phyloP scores from a whole-genome alignment of 352 stramenopile species.

The Globisporangium heterothallicum region DNA sequence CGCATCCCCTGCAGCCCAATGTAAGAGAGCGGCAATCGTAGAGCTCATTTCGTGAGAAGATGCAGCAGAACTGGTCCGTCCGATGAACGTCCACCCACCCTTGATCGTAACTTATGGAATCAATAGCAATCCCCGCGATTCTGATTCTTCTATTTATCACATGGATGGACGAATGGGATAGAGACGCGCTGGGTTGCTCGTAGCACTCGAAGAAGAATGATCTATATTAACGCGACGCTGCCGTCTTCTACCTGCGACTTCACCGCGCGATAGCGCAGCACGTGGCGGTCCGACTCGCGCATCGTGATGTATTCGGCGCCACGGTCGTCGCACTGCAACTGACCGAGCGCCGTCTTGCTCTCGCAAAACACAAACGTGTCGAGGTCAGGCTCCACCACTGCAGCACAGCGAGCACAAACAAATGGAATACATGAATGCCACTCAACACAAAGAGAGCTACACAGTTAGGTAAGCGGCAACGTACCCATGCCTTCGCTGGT shows the following conservation, averaged over 20 bases:
- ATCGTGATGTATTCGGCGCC: constrained; percentile 60
- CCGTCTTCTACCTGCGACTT: constrained; percentile 53
- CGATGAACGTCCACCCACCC: background rate
- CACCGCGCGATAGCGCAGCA: constrained; percentile 65
- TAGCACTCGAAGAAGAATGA: background rate
- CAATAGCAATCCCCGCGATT: constrained; percentile 5
- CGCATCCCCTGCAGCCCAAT: too few relatives aligned
- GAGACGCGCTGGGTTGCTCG: background rate
- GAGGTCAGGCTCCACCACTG: constrained; percentile 68
- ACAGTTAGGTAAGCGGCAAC: too few relatives aligned
- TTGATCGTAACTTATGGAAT: constrained; percentile 16
- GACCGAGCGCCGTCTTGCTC: constrained; percentile 42
- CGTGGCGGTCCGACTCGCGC: constrained; percentile 54
- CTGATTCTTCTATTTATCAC: constrained; percentile 11
- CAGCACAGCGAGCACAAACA: background rate
- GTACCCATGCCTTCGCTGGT: constrained; percentile 65
- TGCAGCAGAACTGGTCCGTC: too few relatives aligned
- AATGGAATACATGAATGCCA: background rate
- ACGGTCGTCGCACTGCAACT: constrained; percentile 70
- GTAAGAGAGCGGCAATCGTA: too few relatives aligned
- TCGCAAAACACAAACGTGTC: constrained; percentile 83
- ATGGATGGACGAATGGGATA: background rate
- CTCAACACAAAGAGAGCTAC: background rate
- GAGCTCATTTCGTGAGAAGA: too few relatives aligned
- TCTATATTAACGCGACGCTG: constrained; percentile 42